A percentile compares a stretch with the other conserved stretches of the same genome.
phyloP scores from a whole-genome alignment of 345 rosid species.

The Brassica nigra region DNA sequence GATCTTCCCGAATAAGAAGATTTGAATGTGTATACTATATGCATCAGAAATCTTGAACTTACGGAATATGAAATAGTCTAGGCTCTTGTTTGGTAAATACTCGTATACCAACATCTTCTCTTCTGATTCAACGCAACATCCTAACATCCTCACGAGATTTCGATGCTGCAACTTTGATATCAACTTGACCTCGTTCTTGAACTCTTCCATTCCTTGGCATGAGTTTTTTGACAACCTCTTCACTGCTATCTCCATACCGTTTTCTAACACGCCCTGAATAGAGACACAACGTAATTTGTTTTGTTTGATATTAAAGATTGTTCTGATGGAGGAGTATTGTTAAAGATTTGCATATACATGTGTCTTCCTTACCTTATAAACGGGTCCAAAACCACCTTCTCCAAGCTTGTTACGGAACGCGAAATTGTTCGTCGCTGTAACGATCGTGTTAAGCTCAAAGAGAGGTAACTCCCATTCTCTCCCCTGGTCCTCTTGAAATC shows the following conservation, averaged over 20 bases:
- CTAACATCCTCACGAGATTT: conserved; percentile 67
- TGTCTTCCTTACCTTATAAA: conserved; percentile 57
- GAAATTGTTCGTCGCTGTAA: conserved; percentile 58
- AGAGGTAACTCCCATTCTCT: conserved; percentile 49
- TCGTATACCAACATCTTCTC: conserved; percentile 69
- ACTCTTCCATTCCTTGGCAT: conserved; percentile 56
- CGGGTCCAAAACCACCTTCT: conserved; percentile 73
- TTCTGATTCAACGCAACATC: conserved; percentile 58
- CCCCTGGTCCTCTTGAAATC: conserved; percentile 35
- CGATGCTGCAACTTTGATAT: conserved; percentile 68
- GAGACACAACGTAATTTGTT: neutral
- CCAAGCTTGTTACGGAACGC: conserved; percentile 60
- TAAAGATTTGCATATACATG: neutral
- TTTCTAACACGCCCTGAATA: conserved; percentile 48
- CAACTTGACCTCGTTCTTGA: conserved; percentile 49
- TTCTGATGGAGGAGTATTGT: neutral
- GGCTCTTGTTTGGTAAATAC: conserved; percentile 62
- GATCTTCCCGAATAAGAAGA: neutral
- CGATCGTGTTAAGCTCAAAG: conserved; percentile 50
- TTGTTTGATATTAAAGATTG: neutral
- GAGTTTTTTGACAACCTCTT: conserved; percentile 56
- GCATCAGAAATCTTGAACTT: conserved; percentile 10
- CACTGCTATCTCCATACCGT: conserved; percentile 54
- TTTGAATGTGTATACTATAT: neutral
- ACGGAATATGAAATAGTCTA: conserved; percentile 61